These are phyloP conservation scores for Ophiostoma sp. DNA, from an alignment of 2,329 filamentous ascomycete species.

Conservation along the genomic window DNA sequence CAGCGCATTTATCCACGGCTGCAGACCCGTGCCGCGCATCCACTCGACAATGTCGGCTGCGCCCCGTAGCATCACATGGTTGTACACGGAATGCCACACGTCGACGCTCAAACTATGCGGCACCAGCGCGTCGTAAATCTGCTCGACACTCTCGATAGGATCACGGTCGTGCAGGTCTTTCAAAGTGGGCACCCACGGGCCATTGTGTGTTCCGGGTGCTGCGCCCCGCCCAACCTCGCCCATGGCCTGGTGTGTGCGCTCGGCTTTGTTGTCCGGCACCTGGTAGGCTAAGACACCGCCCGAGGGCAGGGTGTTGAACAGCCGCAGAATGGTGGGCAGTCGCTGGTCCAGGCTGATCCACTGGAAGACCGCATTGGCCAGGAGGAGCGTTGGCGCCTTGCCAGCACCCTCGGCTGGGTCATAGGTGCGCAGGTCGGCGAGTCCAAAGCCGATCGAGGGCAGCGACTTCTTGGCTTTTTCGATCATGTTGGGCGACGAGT, in stretches of 20 bases:
- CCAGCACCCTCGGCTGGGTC: constrained; percentile 26
- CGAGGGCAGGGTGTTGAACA: constrained; percentile 38
- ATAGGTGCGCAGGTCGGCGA: constrained; percentile 44
- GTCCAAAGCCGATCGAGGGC: constrained; percentile 41
- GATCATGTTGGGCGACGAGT: constrained; percentile 53
- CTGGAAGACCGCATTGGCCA: constrained; percentile 55
- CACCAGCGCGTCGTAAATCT: constrained; percentile 46
- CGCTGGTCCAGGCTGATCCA: constrained; percentile 46
- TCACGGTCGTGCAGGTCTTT: constrained; percentile 36
- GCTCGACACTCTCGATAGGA: constrained; percentile 42
- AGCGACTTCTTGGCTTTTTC: constrained; percentile 39
- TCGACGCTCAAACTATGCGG: constrained; percentile 41
- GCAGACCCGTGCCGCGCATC: constrained; percentile 53
- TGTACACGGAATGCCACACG: constrained; percentile 51
- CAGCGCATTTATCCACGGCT: constrained; percentile 49
- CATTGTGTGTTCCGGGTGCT: constrained; percentile 24
- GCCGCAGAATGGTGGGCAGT: constrained; percentile 39
- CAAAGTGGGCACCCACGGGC: constrained; percentile 26
- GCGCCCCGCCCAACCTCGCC: constrained; percentile 36
- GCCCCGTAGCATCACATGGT: constrained; percentile 44
- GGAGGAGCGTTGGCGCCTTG: constrained; percentile 40
- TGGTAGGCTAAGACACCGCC: constrained; percentile 52
- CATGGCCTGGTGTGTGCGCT: constrained; percentile 49
- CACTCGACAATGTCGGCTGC: constrained; percentile 52
- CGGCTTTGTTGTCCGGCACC: constrained; percentile 43